Evolutionary conservation across 768 basidiomycete species (phyloP).

Genomic region (Lentinus brumalis): DNA sequence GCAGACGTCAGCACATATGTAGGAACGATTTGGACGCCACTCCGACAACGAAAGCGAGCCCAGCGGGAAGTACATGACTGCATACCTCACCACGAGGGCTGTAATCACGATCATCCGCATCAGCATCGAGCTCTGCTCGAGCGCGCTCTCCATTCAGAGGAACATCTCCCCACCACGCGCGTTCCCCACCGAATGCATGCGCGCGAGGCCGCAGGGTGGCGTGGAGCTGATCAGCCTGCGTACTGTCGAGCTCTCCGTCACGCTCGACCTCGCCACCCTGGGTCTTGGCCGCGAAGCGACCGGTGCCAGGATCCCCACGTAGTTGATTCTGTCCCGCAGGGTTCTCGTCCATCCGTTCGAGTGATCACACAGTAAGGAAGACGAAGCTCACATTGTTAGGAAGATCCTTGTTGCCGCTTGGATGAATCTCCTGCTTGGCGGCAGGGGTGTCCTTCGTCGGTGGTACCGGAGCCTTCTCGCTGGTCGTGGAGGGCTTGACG

Average conservation of each 20-base stretch:
- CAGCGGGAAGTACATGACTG: not conserved
- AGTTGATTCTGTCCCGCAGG: not conserved
- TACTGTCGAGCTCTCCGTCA: slow-evolving; percentile 8
- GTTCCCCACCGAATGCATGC: slow-evolving; percentile 24
- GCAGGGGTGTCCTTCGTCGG: not conserved
- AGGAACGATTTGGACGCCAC: not conserved
- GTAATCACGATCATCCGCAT: not conserved
- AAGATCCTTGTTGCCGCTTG: not conserved
- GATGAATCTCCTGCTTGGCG: not conserved
- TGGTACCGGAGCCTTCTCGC: not conserved
- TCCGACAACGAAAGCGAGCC: not conserved
- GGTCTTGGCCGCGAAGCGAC: slow-evolving; percentile 1
- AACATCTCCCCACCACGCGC: slow-evolving; percentile 21
- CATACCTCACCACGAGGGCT: not conserved
- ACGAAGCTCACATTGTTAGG: not conserved
- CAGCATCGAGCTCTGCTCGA: slow-evolving; percentile 1
- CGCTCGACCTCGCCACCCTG: slow-evolving; percentile 1
- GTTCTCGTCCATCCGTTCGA: not conserved
- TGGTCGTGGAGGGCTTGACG: not conserved
- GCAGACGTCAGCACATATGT: not conserved
- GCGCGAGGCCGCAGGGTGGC: slow-evolving; percentile 22
- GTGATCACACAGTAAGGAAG: not conserved
- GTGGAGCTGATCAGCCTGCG: slow-evolving; percentile 22
- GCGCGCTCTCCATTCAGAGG: slow-evolving; percentile 7
- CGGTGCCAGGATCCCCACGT: slow-evolving; percentile 10